These are phyloP conservation scores for Brassica cretica DNA, from an alignment of 345 rosid genomes.

Conservation along the genomic window DNA sequence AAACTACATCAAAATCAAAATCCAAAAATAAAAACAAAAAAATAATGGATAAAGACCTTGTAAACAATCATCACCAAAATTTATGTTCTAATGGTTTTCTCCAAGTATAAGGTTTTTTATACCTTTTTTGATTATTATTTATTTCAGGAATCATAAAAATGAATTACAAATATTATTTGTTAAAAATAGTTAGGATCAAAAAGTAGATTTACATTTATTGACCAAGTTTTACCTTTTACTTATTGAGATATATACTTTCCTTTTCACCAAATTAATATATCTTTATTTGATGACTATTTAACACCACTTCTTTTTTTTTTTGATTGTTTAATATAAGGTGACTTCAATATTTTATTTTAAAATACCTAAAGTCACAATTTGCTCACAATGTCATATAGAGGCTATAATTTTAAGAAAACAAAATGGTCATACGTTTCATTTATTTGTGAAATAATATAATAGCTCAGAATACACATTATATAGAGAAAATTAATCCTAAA, in stretches of 20 bases:
- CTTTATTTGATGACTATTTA: not conserved
- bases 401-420: not conserved
- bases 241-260: not conserved
- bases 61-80: no score
- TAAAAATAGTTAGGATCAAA: not conserved
- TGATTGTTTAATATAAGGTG: not conserved
- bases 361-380: not conserved
- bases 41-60: no score
- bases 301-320: not conserved
- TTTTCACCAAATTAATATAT: not conserved
- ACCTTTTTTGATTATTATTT: no score
- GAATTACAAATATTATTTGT: no score
- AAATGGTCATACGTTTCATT: not conserved
- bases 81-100: no score
- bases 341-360: not conserved
- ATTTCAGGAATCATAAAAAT: no score
- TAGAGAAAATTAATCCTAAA: not conserved
- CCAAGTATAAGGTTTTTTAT: no score
- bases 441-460: not conserved
- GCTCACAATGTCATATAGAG: not conserved
- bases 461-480: not conserved
- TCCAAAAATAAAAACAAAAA: no score
- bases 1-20: no score
- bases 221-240: not conserved
- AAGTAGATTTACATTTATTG: not conserved